Conservation (phyloP, 116 monocot species). For the Iris pallida region DNA sequence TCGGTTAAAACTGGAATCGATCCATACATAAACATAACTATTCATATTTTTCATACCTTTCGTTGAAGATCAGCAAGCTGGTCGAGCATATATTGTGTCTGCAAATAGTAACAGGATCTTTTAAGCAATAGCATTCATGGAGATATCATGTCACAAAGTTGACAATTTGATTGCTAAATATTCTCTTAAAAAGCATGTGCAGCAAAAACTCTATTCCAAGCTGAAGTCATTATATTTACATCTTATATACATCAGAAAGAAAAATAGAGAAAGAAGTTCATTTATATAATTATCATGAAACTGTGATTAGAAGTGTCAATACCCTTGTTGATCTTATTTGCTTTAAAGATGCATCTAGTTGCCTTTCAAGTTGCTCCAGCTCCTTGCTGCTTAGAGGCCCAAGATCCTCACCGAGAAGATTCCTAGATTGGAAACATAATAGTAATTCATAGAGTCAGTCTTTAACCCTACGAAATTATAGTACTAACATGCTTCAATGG, state of each 20-base stretch:
- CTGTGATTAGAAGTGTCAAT: background rate
- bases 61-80: slow-evolving; percentile 79
- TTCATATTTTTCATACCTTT: slow-evolving; percentile 32
- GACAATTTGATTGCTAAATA: no score
- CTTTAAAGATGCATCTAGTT: slow-evolving; percentile 70
- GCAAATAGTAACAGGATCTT: slow-evolving; percentile 11
- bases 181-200: no score
- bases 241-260: background rate
- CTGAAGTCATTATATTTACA: background rate
- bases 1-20: background rate
- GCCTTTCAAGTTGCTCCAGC: slow-evolving; percentile 71
- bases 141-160: no score
- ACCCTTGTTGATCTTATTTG: slow-evolving; percentile 83
- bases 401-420: slow-evolving; percentile 80
- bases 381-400: slow-evolving; percentile 51
- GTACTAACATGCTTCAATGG: no score
- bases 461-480: no score
- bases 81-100: slow-evolving; percentile 93
- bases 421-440: slow-evolving; percentile 28
- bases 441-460: background rate
- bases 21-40: background rate
- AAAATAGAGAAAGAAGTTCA: background rate
- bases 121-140: background rate
- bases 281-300: background rate
- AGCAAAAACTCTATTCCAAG: no score